These are phyloP conservation scores for Trifolium repens DNA, from an alignment of 306 rosid species.

Conservation along the genomic window DNA sequence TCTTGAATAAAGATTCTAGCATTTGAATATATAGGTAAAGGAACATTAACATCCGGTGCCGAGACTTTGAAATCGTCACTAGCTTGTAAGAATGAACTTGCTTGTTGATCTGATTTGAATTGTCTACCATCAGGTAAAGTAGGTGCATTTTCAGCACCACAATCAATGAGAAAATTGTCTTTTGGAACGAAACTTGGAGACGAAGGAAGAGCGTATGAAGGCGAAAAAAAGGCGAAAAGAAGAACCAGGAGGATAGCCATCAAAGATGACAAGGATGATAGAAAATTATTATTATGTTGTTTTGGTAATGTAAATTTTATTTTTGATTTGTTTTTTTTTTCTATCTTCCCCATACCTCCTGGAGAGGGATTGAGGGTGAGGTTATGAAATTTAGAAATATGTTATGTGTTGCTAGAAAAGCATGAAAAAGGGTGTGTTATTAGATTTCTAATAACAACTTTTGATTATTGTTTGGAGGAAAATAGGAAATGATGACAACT, in stretches of 20 bases:
- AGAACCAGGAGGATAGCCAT: conserved; percentile 74
- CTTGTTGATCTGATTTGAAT: conserved; percentile 72
- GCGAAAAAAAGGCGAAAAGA: conserved; percentile 39
- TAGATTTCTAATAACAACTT: conserved; percentile 39
- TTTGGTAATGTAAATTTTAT: background rate
- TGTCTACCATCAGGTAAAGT: conserved; percentile 70
- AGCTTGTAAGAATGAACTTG: conserved; percentile 57
- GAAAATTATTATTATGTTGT: conserved; percentile 39
- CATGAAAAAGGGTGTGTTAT: conserved; percentile 36
- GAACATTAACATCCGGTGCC: conserved; percentile 24
- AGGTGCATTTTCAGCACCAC: conserved; percentile 61
- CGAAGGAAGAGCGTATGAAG: conserved; percentile 6
- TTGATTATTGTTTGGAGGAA: conserved; percentile 28
- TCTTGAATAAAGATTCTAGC: conserved; percentile 74
- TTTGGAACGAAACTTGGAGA: conserved; percentile 56
- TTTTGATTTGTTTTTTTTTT: conserved; percentile 19
- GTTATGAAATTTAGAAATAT: conserved; percentile 37
- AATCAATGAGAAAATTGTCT: conserved; percentile 75
- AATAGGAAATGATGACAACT: conserved; percentile 29
- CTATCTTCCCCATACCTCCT: conserved; percentile 78
- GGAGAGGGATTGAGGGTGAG: conserved; percentile 40
- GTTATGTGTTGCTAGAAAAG: background rate
- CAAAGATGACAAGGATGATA: conserved; percentile 50
- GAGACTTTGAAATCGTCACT: conserved; percentile 59
- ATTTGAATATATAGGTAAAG: conserved; percentile 54